Base-by-base conservation (phyloP, 495 filamentous ascomycete species). In the Corynascus novoguineensis region DNA sequence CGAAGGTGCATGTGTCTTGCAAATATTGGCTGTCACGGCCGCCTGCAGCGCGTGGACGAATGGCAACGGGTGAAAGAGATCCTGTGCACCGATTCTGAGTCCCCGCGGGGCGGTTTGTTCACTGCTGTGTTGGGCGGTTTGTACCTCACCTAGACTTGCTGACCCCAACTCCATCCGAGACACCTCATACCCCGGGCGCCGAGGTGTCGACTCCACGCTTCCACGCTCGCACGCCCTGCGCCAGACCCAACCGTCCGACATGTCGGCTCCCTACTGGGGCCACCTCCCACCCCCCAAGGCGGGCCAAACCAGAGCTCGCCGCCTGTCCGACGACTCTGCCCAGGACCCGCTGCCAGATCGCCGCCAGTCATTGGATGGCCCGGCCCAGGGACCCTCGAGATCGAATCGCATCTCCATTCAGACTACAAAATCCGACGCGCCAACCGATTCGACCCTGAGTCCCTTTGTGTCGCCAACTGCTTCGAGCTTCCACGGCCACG, bases 361-460 rank as follows among this genome's bases (percentile, higher is more conserved):
- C 49, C 61, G 69, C 62, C 68, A 71, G 60, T 71, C 76, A 55
- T 69, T 78, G 56, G 77, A 79, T 53, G 70, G 64, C 45, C 49
- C 66, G 50, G 49, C 64, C 57, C 64, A 69, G 53, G 53, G 60
- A 38, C 67, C 59, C 25, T 55, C 72, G 44, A 65, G 62, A 60
- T 64, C 72, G 56, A 73, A 73, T 61, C 70, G 76, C 53, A 59
- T 60, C 51, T 75, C 74, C 19, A 58, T 67, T 41, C 75, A 77
- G 64, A 74, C 74, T 61, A 68, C 71, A 64, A 72, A 68, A 59
- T 74, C 76, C 57, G 71, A 74, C 50, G 73, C 73, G 41, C 70
- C 70, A 32, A 76, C 77, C 57, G 72, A 80, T 14, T 78, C 77
- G 29, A 81, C 77, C 24, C 64, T 76, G 54, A 79, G 75, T 55